A percentile compares a stretch with the other conserved stretches of the same genome.
phyloP scores from a whole-genome alignment of 306 rosid genomes.

The Lagenaria siceraria region DNA sequence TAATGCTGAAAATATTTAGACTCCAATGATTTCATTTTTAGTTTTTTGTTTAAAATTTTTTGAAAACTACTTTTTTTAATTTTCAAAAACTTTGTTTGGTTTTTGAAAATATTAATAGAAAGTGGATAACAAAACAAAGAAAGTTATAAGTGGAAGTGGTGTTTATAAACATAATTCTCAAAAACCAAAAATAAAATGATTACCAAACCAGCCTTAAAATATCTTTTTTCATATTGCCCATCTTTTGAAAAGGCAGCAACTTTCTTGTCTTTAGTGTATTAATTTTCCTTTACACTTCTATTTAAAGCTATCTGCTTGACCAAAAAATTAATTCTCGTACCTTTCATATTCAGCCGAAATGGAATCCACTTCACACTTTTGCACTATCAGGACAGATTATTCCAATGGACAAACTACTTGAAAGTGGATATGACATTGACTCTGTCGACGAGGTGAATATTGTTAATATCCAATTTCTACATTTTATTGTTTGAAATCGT shows the following conservation, averaged over 20 bases:
- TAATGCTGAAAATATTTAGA: slow-evolving; percentile 12
- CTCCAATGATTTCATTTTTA: too few relatives aligned
- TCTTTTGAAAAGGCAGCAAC: background rate
- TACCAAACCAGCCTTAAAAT: background rate
- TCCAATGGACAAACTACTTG: slow-evolving; percentile 61
- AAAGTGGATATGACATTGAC: slow-evolving; percentile 55
- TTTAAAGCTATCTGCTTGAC: slow-evolving; percentile 1
- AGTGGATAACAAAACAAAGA: too few relatives aligned
- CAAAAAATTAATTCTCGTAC: background rate
- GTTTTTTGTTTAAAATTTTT: too few relatives aligned
- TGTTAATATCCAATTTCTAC: slow-evolving; percentile 3
- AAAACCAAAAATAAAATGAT: too few relatives aligned
- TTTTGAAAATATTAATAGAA: too few relatives aligned
- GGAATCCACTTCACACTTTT: slow-evolving; percentile 70
- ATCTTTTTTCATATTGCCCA: background rate
- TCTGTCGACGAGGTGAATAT: slow-evolving; percentile 32
- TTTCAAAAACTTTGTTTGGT: too few relatives aligned
- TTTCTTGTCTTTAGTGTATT: background rate
- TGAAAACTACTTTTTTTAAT: too few relatives aligned
- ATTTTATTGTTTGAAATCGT: background rate
- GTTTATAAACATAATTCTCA: too few relatives aligned
- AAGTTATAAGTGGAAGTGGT: too few relatives aligned
- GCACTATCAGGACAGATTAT: slow-evolving; percentile 58
- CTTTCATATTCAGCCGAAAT: slow-evolving; percentile 45
- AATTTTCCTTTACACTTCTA: background rate